Evolutionary conservation across 2,329 filamentous ascomycete genomes (phyloP), one percentile per base, ranked within the genome.

Genomic region (Aspergillus novoparasiticus): DNA sequence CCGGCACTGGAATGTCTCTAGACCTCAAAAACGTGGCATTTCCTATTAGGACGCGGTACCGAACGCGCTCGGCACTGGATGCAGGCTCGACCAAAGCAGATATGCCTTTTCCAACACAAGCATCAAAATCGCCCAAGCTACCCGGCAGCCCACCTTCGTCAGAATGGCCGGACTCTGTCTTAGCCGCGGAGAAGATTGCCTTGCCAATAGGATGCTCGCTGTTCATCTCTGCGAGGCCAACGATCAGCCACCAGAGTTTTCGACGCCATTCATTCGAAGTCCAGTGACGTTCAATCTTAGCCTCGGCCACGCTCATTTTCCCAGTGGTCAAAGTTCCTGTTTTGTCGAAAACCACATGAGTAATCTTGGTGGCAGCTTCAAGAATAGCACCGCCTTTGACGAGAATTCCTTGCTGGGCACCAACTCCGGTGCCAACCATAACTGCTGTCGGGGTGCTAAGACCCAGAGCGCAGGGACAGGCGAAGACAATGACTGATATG

Each of bases 341-440:
- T 85, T 98, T 98, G 82, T 98, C 94, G 26, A 98, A 87, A 19
- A 98, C 91, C 23, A 98, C 87, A 70, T 96, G 91, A 1, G 90
- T 96, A 68, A 98, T 87, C 77, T 93, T 94, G 10, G 93, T 98
- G 0, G 93, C 91, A 5, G 88, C 93, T 81, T 99, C 94, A 4
- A 99, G 83, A 34, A 94, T 93, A 46, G 92, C 94, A 61, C 95
- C 95, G 60, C 95, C 94, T 80, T 99, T 99, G 76, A 98, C 93
- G n/a, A 99, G 83, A 70, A 99, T 99, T 28, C 95, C 95, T 70
- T 97, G 90, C 78, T 97, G 92, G 2, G 95, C 95, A 57, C 95
- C 95, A 36, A 97, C 89, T 63, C 95, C 95, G n/a, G 95, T 98
- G 50, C 95, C 95, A 34, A 99, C 95, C 95, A 99, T 98, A 75